Evolutionary conservation across 2,329 filamentous ascomycete species (phyloP), one percentile per base, ranked within the genome.

Genomic region (Pseudocercospora fijiensis): DNA sequence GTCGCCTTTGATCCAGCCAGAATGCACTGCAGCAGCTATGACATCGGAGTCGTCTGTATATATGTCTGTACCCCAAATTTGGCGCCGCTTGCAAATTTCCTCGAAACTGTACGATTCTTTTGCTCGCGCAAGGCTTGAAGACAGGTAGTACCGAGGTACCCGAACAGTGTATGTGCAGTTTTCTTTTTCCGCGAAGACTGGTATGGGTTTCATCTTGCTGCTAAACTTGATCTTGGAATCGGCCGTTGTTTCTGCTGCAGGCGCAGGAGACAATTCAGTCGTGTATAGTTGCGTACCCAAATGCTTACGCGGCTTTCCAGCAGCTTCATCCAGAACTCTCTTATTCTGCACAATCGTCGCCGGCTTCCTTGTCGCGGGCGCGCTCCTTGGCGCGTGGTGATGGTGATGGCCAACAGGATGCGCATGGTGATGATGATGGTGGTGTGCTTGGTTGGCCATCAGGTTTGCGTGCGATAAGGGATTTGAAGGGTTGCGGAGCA

Each of bases 1-100:
- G 71, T 93, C 91, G 33, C 94, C 94, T 47, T 89, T 88, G 69
- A 99, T 90, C 88, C 92, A 98, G 3, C 95, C 95, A 1, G 88
- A 88, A 76, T 99, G 95, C 52, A 99, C 94, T 64, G 93, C 94
- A 1, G 94, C 93, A 0, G 92, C 94, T 24, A 99, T 85, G 0
- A 95, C 87, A 74, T 99, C 95, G 0, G 92, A 96, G 77, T 99
- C 95, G 71, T 99, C 95, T 0, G 92, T 96, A 75, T 98, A 98
- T 6, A 99, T 85, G 41, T 96, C 93, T 0, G 92, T 95, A 0
- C 95, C 95, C 93, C 94, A 99, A 0, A 99, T 77, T 7, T 91
- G 90, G 20, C 90, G 85, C 33, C 91, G 86, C 7, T 86, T 80
- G 10, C 92, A 96, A 58, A 98, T 93, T 69, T 96, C 91, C 74